Conservation (phyloP, 768 basidiomycete species). For the Lenzites betulinus region DNA sequence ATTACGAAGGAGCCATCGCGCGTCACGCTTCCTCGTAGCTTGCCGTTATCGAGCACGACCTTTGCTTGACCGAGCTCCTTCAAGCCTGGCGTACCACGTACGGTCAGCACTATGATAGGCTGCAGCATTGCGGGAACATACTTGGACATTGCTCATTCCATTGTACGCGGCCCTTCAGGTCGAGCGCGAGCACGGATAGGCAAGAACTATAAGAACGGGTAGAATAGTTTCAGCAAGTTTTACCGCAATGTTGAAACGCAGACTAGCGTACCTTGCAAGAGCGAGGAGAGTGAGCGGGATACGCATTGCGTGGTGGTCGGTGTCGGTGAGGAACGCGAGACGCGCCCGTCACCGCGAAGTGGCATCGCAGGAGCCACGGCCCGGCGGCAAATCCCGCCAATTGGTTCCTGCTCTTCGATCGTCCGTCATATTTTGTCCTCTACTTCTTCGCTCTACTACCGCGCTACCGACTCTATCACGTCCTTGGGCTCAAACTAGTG, state of each 20-base stretch:
- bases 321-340: constrained; percentile 8
- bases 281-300: constrained; percentile 19
- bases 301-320: constrained; percentile 19
- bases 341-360: not conserved
- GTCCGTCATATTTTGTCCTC: not conserved
- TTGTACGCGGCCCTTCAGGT: constrained; percentile 61
- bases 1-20: constrained; percentile 65
- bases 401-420: not conserved
- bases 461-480: too few species aligned
- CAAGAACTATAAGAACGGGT: constrained; percentile 21
- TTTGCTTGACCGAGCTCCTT: constrained; percentile 54
- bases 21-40: constrained; percentile 52
- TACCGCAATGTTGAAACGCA: too few species aligned
- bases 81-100: constrained; percentile 18
- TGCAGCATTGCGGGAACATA: constrained; percentile 29
- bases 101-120: not conserved
- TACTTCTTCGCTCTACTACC: not conserved
- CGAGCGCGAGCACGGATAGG: constrained; percentile 43
- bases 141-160: constrained; percentile 76
- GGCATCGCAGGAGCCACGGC: not conserved
- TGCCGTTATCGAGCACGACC: constrained; percentile 63
- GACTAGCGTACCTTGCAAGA: constrained; percentile 18
- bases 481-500: too few species aligned
- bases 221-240: not conserved
- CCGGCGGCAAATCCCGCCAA: constrained; percentile 14